These are phyloP conservation scores for Sugiyamaella mastotermitis DNA, from an alignment of 805 yeast species.

Conservation along the genomic window DNA sequence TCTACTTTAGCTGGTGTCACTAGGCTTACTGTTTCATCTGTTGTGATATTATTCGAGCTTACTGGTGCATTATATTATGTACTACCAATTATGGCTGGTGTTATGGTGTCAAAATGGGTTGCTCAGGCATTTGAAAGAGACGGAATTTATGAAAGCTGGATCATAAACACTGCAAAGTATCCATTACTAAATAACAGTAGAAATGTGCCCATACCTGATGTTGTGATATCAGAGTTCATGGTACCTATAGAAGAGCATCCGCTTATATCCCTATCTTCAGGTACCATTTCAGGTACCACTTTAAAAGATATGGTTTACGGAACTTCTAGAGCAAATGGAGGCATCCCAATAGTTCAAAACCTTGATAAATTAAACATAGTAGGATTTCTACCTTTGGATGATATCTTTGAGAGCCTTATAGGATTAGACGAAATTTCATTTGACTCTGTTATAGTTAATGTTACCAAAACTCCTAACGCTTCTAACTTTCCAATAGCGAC, in stretches of 20 bases:
- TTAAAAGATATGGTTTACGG: not conserved
- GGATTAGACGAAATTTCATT: not conserved
- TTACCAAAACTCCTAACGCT: conserved; percentile 5
- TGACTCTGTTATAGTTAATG: no score
- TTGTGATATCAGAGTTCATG: conserved; percentile 33
- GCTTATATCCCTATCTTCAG: conserved; percentile 18
- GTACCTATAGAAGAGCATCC: conserved; percentile 27
- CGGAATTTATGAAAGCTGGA: conserved; percentile 63
- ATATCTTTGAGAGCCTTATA: conserved; percentile 30
- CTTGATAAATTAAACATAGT: conserved; percentile 30
- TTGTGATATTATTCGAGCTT: conserved; percentile 72
- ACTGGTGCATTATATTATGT: conserved; percentile 84
- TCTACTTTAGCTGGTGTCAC: conserved; percentile 77
- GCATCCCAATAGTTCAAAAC: conserved; percentile 41
- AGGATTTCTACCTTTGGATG: conserved; percentile 40
- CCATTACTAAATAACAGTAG: conserved; percentile 39
- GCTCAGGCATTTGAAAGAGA: conserved; percentile 51
- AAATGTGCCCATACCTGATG: conserved; percentile 36
- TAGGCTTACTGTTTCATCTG: conserved; percentile 71
- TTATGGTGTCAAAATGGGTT: conserved; percentile 66
- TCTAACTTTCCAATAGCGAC: conserved; percentile 5
- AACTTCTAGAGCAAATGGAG: conserved; percentile 27
- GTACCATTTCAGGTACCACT: not conserved
- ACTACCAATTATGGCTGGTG: conserved; percentile 80
- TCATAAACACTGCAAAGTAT: conserved; percentile 31